phyloP scores from a whole-genome alignment of 805 yeast genomes.

The Wickerhamomyces queroliae region DNA sequence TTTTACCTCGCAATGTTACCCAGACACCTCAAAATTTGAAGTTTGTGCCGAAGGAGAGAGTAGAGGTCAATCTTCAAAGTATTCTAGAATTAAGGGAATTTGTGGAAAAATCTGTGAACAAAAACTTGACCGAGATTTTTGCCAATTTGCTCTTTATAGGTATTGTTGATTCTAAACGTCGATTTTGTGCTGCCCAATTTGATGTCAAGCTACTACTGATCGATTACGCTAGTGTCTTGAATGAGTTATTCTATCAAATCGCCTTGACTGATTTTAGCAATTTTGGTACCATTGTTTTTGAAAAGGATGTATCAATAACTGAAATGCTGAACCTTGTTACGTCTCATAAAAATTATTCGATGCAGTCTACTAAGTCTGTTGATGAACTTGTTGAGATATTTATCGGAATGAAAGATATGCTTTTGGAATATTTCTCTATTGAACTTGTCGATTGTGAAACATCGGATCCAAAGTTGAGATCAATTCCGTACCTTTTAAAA shows the following conservation, averaged over 20 bases:
- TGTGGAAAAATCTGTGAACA: constrained; percentile 39
- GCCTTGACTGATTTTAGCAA: constrained; percentile 75
- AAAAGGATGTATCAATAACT: constrained; percentile 26
- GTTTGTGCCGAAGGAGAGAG: constrained; percentile 22
- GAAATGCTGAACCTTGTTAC: constrained; percentile 34
- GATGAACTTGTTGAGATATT: constrained; percentile 23
- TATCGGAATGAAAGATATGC: constrained; percentile 65
- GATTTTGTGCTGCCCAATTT: constrained; percentile 80
- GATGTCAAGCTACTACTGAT: constrained; percentile 73
- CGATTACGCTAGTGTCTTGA: constrained; percentile 68
- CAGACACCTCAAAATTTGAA: background rate
- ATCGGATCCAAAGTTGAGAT: constrained; percentile 29
- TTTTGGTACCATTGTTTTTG: constrained; percentile 56
- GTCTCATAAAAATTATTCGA: constrained; percentile 2
- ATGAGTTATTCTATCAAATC: constrained; percentile 75
- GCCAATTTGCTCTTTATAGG: constrained; percentile 75
- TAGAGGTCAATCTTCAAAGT: constrained; percentile 48
- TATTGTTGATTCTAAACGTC: constrained; percentile 60
- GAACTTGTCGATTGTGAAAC: constrained; percentile 25
- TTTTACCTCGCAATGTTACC: background rate
- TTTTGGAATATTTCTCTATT: constrained; percentile 70
- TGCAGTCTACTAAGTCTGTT: constrained; percentile 14
- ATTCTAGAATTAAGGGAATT: constrained; percentile 48
- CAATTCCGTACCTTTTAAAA: constrained; percentile 66
- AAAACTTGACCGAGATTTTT: constrained; percentile 60